phyloP scores from a whole-genome alignment of 768 basidiomycete genomes.

The Termitomyces sp. region DNA sequence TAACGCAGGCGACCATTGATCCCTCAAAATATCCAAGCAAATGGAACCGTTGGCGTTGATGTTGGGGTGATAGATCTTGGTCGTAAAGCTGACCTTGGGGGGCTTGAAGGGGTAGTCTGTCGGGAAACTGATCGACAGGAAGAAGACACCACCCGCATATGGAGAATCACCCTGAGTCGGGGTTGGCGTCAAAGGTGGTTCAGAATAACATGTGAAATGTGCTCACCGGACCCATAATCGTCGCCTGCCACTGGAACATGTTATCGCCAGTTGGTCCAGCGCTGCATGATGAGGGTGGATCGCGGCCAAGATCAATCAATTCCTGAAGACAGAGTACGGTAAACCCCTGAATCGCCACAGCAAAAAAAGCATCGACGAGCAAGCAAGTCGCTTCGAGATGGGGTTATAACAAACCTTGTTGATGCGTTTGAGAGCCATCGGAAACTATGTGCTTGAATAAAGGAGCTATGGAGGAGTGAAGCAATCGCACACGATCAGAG shows the following conservation, averaged over 20 bases:
- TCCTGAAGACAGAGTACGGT: conserved; percentile 59
- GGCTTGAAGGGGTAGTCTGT: conserved; percentile 99
- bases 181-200: conserved; percentile 24
- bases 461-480: conserved; percentile 30
- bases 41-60: conserved; percentile 99
- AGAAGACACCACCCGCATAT: conserved; percentile 98
- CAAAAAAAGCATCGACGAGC: conserved; percentile 11
- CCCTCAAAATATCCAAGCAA: conserved; percentile 96
- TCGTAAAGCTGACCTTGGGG: conserved; percentile 99
- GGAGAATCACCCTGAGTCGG: conserved; percentile 85
- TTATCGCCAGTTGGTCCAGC: conserved; percentile 98
- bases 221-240: conserved; percentile 98
- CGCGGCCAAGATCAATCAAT: conserved; percentile 98
- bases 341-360: conserved; percentile 20
- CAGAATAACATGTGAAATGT: conserved; percentile 13
- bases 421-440: conserved; percentile 98
- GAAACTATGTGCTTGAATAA: conserved; percentile 26
- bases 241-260: conserved; percentile 99
- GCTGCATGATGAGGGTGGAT: conserved; percentile 99
- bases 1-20: conserved; percentile 98
- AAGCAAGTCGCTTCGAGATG: conserved; percentile 9
- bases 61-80: conserved; percentile 99
- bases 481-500: conserved; percentile 46
- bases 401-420: conserved; percentile 72
- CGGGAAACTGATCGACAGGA: conserved; percentile 91